These are phyloP conservation scores for Dissoconium aciculare DNA, from an alignment of 2,329 filamentous ascomycete genomes.

Conservation along the genomic window DNA sequence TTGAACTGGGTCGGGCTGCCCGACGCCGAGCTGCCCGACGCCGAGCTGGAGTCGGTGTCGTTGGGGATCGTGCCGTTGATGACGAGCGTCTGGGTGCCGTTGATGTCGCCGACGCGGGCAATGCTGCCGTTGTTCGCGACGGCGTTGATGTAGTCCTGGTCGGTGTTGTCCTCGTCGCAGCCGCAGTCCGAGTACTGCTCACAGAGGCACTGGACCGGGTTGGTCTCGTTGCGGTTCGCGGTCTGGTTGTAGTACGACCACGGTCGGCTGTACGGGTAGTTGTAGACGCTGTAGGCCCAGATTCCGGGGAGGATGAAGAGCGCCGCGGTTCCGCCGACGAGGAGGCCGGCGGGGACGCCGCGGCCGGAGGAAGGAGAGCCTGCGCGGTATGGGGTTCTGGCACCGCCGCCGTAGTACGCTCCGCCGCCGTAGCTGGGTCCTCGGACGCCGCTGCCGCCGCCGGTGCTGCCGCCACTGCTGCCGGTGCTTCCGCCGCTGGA, in stretches of 20 bases:
- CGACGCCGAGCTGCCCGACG: too few relatives aligned
- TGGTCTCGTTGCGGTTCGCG: constrained; percentile 40
- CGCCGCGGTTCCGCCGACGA: constrained; percentile 35
- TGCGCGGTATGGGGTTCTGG: constrained; percentile 46
- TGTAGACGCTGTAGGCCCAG: constrained; percentile 50
- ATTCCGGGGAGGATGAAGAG: constrained; percentile 46
- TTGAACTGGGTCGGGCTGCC: too few relatives aligned
- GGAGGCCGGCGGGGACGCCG: constrained; percentile 34
- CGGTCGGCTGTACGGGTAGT: constrained; percentile 44
- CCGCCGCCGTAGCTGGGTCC: constrained; percentile 41
- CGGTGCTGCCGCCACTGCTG: constrained; percentile 43
- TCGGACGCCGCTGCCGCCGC: constrained; percentile 42
- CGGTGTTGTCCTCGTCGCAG: constrained; percentile 53
- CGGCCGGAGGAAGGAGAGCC: constrained; percentile 4
- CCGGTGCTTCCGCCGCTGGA: constrained; percentile 28
- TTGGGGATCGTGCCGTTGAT: constrained; percentile 59
- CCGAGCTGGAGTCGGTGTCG: constrained; percentile 26
- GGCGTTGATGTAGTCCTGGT: constrained; percentile 37
- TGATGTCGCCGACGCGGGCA: constrained; percentile 46
- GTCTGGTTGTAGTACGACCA: constrained; percentile 38
- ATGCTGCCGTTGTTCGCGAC: constrained; percentile 46
- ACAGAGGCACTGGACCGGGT: constrained; percentile 49
- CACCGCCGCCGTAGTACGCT: constrained; percentile 52
- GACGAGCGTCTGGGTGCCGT: constrained; percentile 45
- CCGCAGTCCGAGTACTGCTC: constrained; percentile 43